Evolutionary conservation across 495 filamentous ascomycete genomes (phyloP), one percentile per base, ranked within the genome.

Genomic region (Geopyxis carbonaria): DNA sequence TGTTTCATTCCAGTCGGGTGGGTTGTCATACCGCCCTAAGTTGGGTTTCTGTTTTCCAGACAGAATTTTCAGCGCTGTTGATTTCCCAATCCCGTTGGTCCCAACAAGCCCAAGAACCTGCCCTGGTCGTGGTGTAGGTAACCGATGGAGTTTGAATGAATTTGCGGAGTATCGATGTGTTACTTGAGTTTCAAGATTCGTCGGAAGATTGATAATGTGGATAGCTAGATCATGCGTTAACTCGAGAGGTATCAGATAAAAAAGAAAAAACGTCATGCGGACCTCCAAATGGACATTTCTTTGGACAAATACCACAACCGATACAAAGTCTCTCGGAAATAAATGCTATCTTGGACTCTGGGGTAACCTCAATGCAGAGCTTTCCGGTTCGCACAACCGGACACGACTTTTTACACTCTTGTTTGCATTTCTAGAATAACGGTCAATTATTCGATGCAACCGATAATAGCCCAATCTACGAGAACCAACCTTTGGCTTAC

Each of bases 21-120:
- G 86, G 60, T 94, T 87, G 45, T 95, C 85, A 61, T 78, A 94
- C 53, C 81, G 68, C 38, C 89, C 89, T 54, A 97, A 61, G 56
- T 97, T 97, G 34, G 89, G 89, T 75, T 97, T 97, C 46, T 95
- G 68, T 61, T 95, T 97, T 44, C 89, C 89, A 54, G 83, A 89
- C 47, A 97, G 73, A 56, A 97, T 94, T 65, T 95, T 95, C 59
- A 97, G 66, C 1, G 89, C 89, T 0, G 89, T 95, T 63, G 85
- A 93, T 70, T 97, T 95, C 60, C 89, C 89, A 56, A 95, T 97
- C 79, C 89, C 89, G 73, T 97, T 95, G 38, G 87, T 94, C 55
- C 89, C 89, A 14, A 97, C 89, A 31, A 97, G 71, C 61, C 89
- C 89, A 16, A 97, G 66, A n/a, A 97, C 91, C 51, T 93, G 84